These are phyloP conservation scores for Pleodorina starrii DNA, from an alignment of 139 green algal species.

Conservation along the genomic window DNA sequence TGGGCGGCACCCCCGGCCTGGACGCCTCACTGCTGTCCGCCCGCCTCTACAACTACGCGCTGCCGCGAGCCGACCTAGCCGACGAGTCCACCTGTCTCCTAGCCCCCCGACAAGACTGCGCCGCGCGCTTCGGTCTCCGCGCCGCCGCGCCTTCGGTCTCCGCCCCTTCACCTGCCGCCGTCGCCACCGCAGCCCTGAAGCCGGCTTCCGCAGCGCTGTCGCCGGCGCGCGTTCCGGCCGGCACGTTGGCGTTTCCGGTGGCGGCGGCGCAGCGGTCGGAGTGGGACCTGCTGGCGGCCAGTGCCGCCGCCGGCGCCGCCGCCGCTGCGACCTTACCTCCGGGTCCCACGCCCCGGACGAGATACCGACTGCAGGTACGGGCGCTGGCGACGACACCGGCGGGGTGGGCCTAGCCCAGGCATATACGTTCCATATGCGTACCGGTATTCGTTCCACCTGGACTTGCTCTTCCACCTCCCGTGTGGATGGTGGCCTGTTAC, in stretches of 20 bases:
- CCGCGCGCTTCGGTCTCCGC: slow-evolving; percentile 28
- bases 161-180: neutral
- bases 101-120: slow-evolving; percentile 25
- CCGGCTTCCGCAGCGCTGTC: neutral
- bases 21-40: slow-evolving; percentile 4
- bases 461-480: too few species aligned
- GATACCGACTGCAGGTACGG: neutral
- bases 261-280: neutral
- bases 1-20: neutral
- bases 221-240: too few species aligned
- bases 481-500: too few species aligned
- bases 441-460: too few species aligned
- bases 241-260: neutral
- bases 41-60: slow-evolving; percentile 59
- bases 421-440: too few species aligned
- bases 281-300: slow-evolving; percentile 33
- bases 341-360: neutral
- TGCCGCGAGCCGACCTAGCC: slow-evolving; percentile 36
- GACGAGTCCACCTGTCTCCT: slow-evolving; percentile 40
- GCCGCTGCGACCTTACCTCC: neutral
- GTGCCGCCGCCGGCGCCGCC: neutral
- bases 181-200: neutral
- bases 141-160: neutral
- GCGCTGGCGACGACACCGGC: neutral
- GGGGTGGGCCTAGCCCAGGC: too few species aligned